phyloP scores from a whole-genome alignment of 129 eudicot genomes.

The Centella asiatica region DNA sequence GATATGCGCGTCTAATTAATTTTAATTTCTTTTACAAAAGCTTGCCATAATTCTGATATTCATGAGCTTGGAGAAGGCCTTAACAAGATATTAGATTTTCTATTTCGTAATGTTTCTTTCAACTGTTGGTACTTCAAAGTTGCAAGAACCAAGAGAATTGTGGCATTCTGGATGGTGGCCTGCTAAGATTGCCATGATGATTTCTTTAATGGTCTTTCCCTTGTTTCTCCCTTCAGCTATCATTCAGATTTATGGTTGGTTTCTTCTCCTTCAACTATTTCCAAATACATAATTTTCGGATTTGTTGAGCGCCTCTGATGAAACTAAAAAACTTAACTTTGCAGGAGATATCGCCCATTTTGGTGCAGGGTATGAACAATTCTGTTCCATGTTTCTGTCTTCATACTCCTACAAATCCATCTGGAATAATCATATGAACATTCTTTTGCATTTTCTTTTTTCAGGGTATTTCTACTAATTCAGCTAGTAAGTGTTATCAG shows the following conservation, averaged over 20 bases:
- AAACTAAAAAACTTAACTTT: constrained; percentile 15
- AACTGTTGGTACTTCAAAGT: constrained; percentile 74
- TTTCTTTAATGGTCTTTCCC: constrained; percentile 35
- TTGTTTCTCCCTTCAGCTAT: constrained; percentile 46
- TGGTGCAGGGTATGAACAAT: constrained; percentile 69
- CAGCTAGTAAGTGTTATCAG: constrained; percentile 76
- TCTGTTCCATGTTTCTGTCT: constrained; percentile 1
- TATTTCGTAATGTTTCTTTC: constrained; percentile 67
- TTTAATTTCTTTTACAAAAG: too few species aligned
- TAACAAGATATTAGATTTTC: constrained; percentile 47
- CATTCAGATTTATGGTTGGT: constrained; percentile 64
- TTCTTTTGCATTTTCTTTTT: constrained; percentile 3
- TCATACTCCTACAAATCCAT: not conserved
- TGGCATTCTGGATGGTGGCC: constrained; percentile 92
- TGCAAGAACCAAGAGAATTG: constrained; percentile 44
- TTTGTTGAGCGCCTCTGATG: constrained; percentile 8
- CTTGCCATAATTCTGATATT: not conserved
- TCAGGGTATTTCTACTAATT: constrained; percentile 76
- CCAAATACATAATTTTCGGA: not conserved
- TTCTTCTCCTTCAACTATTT: not conserved
- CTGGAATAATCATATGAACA: not conserved
- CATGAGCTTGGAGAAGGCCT: constrained; percentile 14
- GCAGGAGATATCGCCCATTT: constrained; percentile 84
- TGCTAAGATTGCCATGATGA: constrained; percentile 41
- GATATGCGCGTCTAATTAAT: too few species aligned